phyloP scores from a whole-genome alignment of 257 asterid genomes.

The Solanum lycopersicoides region DNA sequence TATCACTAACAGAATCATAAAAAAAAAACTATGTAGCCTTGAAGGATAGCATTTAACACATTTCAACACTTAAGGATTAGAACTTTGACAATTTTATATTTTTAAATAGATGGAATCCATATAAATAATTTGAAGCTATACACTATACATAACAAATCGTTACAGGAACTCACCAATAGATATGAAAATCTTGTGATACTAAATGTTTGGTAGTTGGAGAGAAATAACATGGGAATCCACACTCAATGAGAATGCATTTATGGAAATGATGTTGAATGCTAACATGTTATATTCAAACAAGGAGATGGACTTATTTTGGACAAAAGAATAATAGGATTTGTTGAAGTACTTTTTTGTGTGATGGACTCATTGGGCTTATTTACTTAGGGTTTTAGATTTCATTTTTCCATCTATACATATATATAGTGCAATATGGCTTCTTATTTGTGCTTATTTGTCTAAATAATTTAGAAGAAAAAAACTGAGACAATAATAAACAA shows the following conservation, averaged over 20 bases:
- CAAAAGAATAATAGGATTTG: too few species aligned
- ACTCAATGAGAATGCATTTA: neutral
- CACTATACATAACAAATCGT: neutral
- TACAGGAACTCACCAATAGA: neutral
- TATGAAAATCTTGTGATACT: neutral
- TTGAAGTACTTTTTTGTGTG: too few species aligned
- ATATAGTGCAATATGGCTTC: too few species aligned
- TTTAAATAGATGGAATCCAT: too few species aligned
- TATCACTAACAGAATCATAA: neutral
- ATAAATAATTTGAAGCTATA: neutral
- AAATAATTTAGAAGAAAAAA: too few species aligned
- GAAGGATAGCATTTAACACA: neutral
- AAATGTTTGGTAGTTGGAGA: neutral
- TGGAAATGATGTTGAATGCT: neutral
- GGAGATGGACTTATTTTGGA: neutral
- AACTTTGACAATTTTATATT: too few species aligned
- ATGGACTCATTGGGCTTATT: too few species aligned
- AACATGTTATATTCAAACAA: neutral
- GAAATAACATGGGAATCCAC: neutral
- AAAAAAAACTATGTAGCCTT: neutral
- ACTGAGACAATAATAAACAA: too few species aligned
- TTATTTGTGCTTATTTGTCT: too few species aligned
- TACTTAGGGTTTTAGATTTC: too few species aligned
- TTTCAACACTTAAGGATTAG: too few species aligned
- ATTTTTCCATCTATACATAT: too few species aligned